phyloP scores from a whole-genome alignment of 495 filamentous ascomycete species.

The Aspergillus coremiiformis region DNA sequence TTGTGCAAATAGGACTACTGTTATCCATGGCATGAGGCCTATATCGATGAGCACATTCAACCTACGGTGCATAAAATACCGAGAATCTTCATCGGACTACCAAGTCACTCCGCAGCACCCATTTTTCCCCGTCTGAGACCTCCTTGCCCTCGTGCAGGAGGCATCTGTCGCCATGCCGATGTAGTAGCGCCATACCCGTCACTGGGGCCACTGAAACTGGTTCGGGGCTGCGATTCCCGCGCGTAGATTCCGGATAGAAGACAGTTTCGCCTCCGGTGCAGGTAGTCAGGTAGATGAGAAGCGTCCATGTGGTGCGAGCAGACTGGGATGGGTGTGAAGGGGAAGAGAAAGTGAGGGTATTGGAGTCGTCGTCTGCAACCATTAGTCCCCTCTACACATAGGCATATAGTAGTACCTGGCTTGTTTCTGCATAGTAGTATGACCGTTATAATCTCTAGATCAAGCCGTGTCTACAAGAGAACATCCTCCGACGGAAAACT shows the following conservation, averaged over 20 bases:
- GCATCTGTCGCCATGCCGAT: conserved; percentile 84
- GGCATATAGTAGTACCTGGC: no score
- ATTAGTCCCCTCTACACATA: background rate
- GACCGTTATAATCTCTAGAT: background rate
- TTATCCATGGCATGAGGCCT: background rate
- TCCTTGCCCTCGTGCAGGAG: conserved; percentile 83
- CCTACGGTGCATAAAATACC: background rate
- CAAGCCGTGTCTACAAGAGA: background rate
- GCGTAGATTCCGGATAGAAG: conserved; percentile 72
- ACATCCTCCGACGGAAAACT: conserved; percentile 21
- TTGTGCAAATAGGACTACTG: conserved; percentile 1
- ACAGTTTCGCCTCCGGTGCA: conserved; percentile 82
- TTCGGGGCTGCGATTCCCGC: conserved; percentile 42
- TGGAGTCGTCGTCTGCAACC: conserved; percentile 68
- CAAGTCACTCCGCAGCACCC: conserved; percentile 84
- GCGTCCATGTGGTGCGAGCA: conserved; percentile 87
- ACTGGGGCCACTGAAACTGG: conserved; percentile 63
- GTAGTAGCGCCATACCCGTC: conserved; percentile 75
- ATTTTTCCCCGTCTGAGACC: conserved; percentile 79
- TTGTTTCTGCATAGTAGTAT: no score
- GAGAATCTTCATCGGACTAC: conserved; percentile 46
- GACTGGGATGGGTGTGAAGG: conserved; percentile 27
- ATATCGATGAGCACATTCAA: background rate
- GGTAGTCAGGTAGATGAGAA: conserved; percentile 80
- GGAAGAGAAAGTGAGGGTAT: conserved; percentile 51